Base-by-base conservation (phyloP, 2,329 filamentous ascomycete genomes). In the Falciphora oryzae region DNA sequence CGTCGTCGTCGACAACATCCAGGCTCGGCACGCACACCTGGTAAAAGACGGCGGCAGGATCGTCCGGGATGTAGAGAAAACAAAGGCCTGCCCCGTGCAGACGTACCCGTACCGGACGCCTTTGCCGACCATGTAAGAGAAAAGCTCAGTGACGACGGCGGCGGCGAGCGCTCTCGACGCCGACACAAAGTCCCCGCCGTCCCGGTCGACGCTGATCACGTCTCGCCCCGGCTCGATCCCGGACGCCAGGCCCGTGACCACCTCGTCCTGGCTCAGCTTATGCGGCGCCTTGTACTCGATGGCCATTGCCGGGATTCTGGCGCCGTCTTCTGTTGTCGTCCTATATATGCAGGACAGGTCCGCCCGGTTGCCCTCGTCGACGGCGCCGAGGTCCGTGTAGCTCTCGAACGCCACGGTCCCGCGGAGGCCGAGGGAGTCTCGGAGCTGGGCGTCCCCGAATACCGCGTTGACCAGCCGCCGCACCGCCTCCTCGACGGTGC, bases 201-300 rank as follows among this genome's bases (percentile, higher is more conserved):
- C 68, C 64, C 73, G 58, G 65, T 76, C n/a, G n/a, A n/a, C n/a
- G n/a, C n/a, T 71, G 65, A 79, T 74, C 1, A 75, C 65, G 57
- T 75, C 70, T 16, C 67, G 70, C 18, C 75, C 71, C 4, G 71
- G 74, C 38, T 71, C 65, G 63, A 79, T 77, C 64, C 75, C 73
- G 4, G 69, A 72, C 25, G 29, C 65, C 14, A 79, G 69, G 25
- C 77, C 74, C 6, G 70, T 70, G 4, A 72, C 64, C 8, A 79
- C 65, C 65, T 77, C 71, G 32, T 75, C 70, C 11, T 63, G 53
- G 13, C 66, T 74, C 32, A 79, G 66, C 68, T 78, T 77, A 64
- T 78, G 71, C 29, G 75, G 77, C 35, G 75, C 65, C 66, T 78
- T 77, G 66, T 79, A 77, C 65, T 79, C 71, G 66, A 77, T 77